Conservation (phyloP, 805 yeast genomes). For the Candida taoyuanica region DNA sequence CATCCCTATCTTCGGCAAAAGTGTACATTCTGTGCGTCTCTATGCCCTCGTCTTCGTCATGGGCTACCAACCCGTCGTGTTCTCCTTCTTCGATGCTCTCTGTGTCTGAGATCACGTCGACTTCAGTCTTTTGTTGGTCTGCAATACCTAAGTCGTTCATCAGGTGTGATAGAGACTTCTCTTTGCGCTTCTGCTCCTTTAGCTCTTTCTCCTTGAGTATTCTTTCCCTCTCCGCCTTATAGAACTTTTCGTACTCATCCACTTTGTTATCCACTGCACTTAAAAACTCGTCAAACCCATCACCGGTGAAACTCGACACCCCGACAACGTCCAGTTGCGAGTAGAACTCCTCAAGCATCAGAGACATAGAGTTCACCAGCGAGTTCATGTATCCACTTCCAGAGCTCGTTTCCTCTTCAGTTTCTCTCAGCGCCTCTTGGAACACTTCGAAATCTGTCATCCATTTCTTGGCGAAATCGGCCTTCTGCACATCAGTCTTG, state of each 20-base stretch:
- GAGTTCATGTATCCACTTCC: conserved; percentile 93
- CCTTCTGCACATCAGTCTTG: conserved; percentile 83
- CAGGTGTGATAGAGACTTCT: conserved; percentile 61
- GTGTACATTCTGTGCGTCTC: conserved; percentile 57
- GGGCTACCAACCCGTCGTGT: conserved; percentile 36
- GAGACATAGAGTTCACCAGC: conserved; percentile 87
- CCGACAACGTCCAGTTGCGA: conserved; percentile 87
- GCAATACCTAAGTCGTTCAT: conserved; percentile 84
- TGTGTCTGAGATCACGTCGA: conserved; percentile 50
- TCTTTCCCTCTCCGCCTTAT: conserved; percentile 81
- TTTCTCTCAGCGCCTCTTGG: conserved; percentile 68
- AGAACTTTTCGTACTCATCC: conserved; percentile 79
- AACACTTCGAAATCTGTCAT: conserved; percentile 94
- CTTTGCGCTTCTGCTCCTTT: conserved; percentile 67
- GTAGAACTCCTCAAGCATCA: conserved; percentile 94
- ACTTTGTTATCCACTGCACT: conserved; percentile 81
- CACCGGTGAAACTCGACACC: conserved; percentile 92
- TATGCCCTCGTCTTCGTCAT: conserved; percentile 44
- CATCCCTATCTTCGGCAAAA: conserved; percentile 60
- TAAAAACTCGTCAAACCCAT: conserved; percentile 88
- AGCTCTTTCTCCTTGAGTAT: conserved; percentile 72
- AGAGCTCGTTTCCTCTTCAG: conserved; percentile 63
- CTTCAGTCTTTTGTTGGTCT: conserved; percentile 30
- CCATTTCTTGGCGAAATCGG: conserved; percentile 92
- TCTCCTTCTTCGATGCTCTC: conserved; percentile 43